A percentile compares a stretch with the other conserved stretches of the same genome.
phyloP scores from a whole-genome alignment of 169 alveolate genomes.

The Eimeria mitis region DNA sequence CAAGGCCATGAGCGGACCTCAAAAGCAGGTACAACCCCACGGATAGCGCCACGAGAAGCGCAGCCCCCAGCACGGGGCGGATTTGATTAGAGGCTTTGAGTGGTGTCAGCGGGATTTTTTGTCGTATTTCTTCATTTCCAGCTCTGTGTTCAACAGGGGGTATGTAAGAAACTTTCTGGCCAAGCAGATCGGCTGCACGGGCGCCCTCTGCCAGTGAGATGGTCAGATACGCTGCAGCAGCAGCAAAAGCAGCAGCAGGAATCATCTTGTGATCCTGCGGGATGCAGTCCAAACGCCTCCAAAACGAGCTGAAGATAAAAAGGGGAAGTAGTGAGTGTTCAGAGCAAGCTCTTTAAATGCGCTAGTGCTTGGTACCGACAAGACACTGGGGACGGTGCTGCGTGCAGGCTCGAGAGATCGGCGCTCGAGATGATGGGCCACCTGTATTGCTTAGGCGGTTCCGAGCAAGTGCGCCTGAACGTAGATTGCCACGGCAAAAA shows the following conservation, averaged over 20 bases:
- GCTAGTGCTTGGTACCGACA: neutral
- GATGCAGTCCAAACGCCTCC: neutral
- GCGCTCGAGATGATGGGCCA: neutral
- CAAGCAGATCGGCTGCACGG: neutral
- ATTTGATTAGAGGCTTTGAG: neutral
- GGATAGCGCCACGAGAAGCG: neutral
- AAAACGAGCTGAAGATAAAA: neutral
- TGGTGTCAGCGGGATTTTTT: neutral
- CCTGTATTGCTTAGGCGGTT: neutral
- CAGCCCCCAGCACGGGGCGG: neutral
- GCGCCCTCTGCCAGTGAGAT: neutral
- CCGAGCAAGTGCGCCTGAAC: neutral
- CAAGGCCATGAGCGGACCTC: neutral
- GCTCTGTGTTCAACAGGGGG: neutral
- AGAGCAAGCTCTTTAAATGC: neutral
- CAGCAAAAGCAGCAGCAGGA: neutral
- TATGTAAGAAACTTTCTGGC: neutral
- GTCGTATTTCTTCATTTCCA: neutral
- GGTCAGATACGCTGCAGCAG: constrained; percentile 4
- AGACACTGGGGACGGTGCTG: neutral
- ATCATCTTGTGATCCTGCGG: neutral
- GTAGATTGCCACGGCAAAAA: neutral
- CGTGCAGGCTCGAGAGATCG: neutral
- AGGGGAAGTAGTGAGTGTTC: neutral
- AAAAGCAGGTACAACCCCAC: neutral